Base-by-base conservation (phyloP, 148 eudicot genomes). In the Agrostemma githago region DNA sequence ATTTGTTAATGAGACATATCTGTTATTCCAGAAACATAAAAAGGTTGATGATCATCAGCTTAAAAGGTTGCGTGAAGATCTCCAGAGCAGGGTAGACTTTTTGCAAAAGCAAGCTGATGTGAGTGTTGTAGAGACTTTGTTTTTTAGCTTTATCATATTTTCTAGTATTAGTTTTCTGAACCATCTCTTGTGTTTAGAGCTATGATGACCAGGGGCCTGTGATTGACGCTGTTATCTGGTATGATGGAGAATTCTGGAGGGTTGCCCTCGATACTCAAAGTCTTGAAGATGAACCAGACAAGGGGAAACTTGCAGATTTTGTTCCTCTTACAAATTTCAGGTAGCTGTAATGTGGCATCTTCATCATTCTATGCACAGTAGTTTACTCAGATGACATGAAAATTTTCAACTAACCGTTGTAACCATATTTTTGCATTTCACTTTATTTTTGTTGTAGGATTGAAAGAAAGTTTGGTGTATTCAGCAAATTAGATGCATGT, bases 161-260 rank as follows among this genome's bases (percentile, higher is more conserved):
- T 15, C 19, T 75, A n/a, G n/a, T n/a, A 8, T 53, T 72, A 68
- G 5, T 10, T 34, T 68, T 77, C 56, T 74, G 38, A 72, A 66
- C 72, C 41, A 8, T 61, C 59, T 51, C 48, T 16, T 75, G 56
- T 70, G 51, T 79, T 60, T 75, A 95, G 99, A 84, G 83, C 86
- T 90, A 92, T 73, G 94, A 95, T 73, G 99, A 95, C 85, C 92
- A 95, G 79, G 99, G 99, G 48, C 99, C 99, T 66, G 82, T 92
- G 71, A 88, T 95, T 76, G 97, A 95, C 84, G 99, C 91, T 87
- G 99, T 95, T 78, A 96, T 95, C 65, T 95, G 99, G 99, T 87
- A 95, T 86, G 99, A 95, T 85, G 99, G 97, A 76, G 91, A 92
- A 68, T 57, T 86, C 54, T 95, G 99, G 99, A 90, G 97, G 82